Base-by-base conservation (phyloP, 2,329 filamentous ascomycete genomes). In the Aspergillus melleus region DNA sequence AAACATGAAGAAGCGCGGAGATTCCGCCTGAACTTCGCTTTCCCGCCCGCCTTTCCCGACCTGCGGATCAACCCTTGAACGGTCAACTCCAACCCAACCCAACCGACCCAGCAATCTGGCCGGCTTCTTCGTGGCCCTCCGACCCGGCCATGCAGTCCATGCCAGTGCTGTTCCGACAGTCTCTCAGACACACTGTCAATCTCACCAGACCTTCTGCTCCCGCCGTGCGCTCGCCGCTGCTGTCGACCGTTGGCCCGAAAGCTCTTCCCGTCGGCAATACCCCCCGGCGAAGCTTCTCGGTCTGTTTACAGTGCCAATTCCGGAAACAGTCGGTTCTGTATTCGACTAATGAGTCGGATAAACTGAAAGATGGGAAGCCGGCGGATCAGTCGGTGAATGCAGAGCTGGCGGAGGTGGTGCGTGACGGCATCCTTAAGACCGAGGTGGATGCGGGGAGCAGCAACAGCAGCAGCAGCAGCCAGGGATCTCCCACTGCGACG, bases 271-370 rank as follows among this genome's bases (percentile, higher is more conserved):
- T 61, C 55, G 54, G 55, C 58, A 60, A 59, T 58, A 65, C 65
- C 58, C 55, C 14, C 36, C 66, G 64, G 58, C 68, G 72, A 63
- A 63, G 55, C 49, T 74, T 75, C 67, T 77, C 77, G 56, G 72
- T 74, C 58, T 81, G 79, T 63, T 55, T 78, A 63, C 75, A 74
- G 74, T 80, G 79, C 47, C 77, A 74, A 59, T 76, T 77, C 57
- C 75, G 75, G 51, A 68, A 60, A 39, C 72, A 72, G n/a, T 64
- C 64, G 10, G 59, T 63, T 32, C 52, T 59, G 24, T 72, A 69
- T 19, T 73, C 72, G 2, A 59, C 62, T 19, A 58, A 66, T 24
- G 71, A 71, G 39, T 64, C 62, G 19, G 63, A 67, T 8, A 66
- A 65, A 47, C 52, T 44, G 4, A 64, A 64, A 22, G 55, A 64